Conservation (phyloP, 2,329 filamentous ascomycete genomes). For the Drechslerella coelobrocha region DNA sequence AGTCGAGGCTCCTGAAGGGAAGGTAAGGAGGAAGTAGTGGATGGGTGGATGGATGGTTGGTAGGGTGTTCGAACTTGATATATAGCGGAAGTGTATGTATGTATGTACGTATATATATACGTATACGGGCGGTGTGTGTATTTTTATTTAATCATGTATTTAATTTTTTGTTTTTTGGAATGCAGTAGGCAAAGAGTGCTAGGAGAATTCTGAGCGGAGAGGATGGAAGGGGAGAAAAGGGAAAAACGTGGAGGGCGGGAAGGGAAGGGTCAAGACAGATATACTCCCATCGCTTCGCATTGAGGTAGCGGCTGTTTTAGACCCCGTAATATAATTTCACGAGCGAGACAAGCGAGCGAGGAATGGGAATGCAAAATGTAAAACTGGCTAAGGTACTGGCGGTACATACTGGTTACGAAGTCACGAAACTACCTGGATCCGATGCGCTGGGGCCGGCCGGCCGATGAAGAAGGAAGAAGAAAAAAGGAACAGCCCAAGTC, state of each 20-base stretch:
- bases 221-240: conserved; percentile 19
- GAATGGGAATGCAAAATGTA: too few relatives aligned
- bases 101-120: conserved; percentile 3
- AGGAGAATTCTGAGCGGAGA: conserved; percentile 14
- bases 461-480: conserved; percentile 34
- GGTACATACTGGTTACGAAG: neutral
- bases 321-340: conserved; percentile 21
- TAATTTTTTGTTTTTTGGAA: too few relatives aligned
- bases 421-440: conserved; percentile 32
- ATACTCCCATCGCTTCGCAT: conserved; percentile 37
- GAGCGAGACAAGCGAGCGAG: conserved; percentile 25
- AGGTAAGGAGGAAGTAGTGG: too few relatives aligned
- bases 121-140: conserved; percentile 20
- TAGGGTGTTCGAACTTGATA: conserved; percentile 2
- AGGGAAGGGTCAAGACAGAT: conserved; percentile 34
- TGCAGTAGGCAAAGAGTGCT: conserved; percentile 9
- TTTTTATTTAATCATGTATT: too few relatives aligned
- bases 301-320: too few relatives aligned
- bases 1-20: neutral
- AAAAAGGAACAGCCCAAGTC: conserved; percentile 9
- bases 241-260: conserved; percentile 44
- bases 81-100: conserved; percentile 3
- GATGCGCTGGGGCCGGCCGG: conserved; percentile 33
- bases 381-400: too few relatives aligned
- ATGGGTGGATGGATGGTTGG: neutral